Percentiles rank a stretch among this genome's conserved stretches.
phyloP scores from a whole-genome alignment of 805 yeast species.

The Starmerella floricola region DNA sequence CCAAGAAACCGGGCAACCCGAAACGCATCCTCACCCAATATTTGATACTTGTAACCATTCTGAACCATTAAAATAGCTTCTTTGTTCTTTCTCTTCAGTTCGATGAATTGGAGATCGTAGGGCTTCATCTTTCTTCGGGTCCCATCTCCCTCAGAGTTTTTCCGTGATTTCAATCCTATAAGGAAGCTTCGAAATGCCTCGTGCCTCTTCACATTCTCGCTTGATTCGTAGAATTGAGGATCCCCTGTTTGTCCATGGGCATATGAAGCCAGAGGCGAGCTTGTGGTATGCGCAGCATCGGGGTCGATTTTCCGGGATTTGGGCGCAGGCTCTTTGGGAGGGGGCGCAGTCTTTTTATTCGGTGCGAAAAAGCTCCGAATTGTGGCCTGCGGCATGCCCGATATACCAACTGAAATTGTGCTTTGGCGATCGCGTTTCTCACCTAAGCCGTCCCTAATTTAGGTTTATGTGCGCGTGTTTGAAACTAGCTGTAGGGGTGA shows the following conservation, averaged over 20 bases:
- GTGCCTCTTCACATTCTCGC: conserved; percentile 2
- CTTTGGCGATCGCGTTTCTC: no score
- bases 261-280: neutral
- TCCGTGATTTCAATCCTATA: neutral
- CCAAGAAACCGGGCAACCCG: conserved; percentile 44
- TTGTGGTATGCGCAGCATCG: neutral
- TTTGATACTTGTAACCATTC: conserved; percentile 84
- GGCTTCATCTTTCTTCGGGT: conserved; percentile 47
- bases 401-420: no score
- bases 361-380: conserved; percentile 14
- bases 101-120: conserved; percentile 62
- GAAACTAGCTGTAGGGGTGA: no score
- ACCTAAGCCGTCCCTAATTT: no score
- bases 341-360: neutral
- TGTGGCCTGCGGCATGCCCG: conserved; percentile 13
- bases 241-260: neutral
- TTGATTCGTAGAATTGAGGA: neutral
- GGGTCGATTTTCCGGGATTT: neutral
- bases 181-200: conserved; percentile 2
- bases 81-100: conserved; percentile 44
- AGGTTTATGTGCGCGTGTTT: no score
- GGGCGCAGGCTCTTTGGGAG: neutral
- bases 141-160: neutral
- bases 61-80: conserved; percentile 72
- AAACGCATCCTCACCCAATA: conserved; percentile 75